Evolutionary conservation across 306 rosid genomes (phyloP), one percentile per base, ranked within the genome.

Genomic region (Castanea mollissima): DNA sequence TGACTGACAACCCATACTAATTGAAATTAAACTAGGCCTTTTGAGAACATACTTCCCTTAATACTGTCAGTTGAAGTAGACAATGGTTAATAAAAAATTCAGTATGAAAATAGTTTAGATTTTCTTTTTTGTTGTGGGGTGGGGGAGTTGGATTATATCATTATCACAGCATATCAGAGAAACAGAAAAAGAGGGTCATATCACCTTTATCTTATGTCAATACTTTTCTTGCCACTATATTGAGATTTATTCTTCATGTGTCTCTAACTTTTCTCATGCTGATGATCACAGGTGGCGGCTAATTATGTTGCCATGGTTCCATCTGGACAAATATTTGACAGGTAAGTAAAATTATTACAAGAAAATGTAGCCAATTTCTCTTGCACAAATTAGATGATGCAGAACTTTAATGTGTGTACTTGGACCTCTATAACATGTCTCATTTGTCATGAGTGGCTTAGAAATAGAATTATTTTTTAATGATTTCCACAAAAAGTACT

Each of bases 241-340:
- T 52, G 27, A 59, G 21, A 46, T 46, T 71, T 25, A 73, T 55
- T 73, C 35, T 78, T 74, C 72, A 55, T 23, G 59, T 38, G 81
- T 21, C 65, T 77, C 67, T n/a, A 32, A 32, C 74, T 16, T 38
- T 21, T 31, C 72, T 56, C n/a, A 23, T 25, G 27, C 27, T 25
- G 27, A 65, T 63, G 15, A 80, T 80, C 34, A 29, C 88, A 94
- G 97, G 97, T 94, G 51, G 99, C 99, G 0, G 97, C 99, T 35
- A 92, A 94, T 84, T 94, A 92, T 74, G 97, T 94, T 57, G 99
- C 99, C 57, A 94, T 94, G 97, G 82, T 92, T 91, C 97, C 99
- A 51, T 90, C 97, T 73, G 97, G 99, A 84, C 99, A 92, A 84
- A 86, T 94, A 79, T 94, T 94, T 87, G 99, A 94, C 83, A 94